A percentile compares a stretch with the other conserved stretches of the same genome.
phyloP scores from a whole-genome alignment of 2,329 filamentous ascomycete species.

The Fusarium staphyleae region DNA sequence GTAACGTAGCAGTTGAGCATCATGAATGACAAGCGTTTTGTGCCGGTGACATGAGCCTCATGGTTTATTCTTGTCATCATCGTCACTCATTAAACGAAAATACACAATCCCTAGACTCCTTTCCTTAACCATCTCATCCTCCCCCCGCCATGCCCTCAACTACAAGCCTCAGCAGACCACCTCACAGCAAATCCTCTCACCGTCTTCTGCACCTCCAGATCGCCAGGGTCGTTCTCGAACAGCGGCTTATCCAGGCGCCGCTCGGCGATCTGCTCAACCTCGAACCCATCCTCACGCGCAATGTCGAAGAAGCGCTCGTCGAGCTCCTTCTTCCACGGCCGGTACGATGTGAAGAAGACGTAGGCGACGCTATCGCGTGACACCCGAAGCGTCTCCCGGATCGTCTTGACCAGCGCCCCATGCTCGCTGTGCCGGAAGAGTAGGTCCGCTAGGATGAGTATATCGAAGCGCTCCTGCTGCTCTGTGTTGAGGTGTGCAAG shows the following conservation, averaged over 20 bases:
- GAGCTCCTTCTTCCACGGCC: constrained; percentile 86
- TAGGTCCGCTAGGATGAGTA: constrained; percentile 86
- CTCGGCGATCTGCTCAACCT: constrained; percentile 81
- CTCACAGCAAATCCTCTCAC: constrained; percentile 79
- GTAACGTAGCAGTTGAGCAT: constrained; percentile 37
- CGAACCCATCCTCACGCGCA: constrained; percentile 73
- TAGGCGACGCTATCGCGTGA: constrained; percentile 67
- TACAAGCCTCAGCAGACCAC: constrained; percentile 60
- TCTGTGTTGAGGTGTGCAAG: constrained; percentile 60
- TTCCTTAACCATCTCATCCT: not conserved
- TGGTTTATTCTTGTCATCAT: constrained; percentile 17
- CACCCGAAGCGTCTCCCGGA: constrained; percentile 70
- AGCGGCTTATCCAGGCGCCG: constrained; percentile 83
- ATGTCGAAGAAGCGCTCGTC: constrained; percentile 88
- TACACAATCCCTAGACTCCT: not conserved
- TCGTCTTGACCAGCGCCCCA: constrained; percentile 74
- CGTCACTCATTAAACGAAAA: constrained; percentile 27
- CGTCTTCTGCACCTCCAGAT: constrained; percentile 80
- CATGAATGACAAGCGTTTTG: constrained; percentile 3
- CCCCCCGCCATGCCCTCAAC: constrained; percentile 2
- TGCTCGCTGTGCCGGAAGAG: constrained; percentile 94
- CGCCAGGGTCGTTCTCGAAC: constrained; percentile 88
- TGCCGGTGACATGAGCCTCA: not conserved
- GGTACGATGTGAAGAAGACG: constrained; percentile 94
- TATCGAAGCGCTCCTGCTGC: constrained; percentile 67